A percentile compares a stretch with the other conserved stretches of the same genome.
These are phyloP conservation scores for Adansonia digitata DNA, from an alignment of 345 rosid species.

Conservation along the genomic window DNA sequence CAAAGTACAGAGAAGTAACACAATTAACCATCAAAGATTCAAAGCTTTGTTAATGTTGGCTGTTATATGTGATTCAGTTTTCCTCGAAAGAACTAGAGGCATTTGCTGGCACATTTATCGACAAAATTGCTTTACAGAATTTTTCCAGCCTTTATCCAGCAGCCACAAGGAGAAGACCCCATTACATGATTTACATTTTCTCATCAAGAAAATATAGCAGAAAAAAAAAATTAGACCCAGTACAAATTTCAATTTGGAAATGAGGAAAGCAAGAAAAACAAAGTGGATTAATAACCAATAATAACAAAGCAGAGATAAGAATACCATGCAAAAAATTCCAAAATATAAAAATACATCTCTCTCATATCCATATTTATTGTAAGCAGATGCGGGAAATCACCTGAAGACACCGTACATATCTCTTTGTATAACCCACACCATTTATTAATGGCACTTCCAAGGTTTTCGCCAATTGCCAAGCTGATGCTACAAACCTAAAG, in stretches of 20 bases:
- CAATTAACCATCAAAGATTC: neutral
- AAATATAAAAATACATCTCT: neutral
- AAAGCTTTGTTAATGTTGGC: neutral
- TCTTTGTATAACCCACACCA: conserved; percentile 95
- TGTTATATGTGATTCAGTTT: neutral
- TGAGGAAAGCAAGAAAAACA: neutral
- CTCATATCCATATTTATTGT: neutral
- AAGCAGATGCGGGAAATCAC: conserved; percentile 29
- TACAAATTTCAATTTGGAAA: neutral
- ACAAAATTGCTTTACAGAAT: neutral
- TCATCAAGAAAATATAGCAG: neutral
- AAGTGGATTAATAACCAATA: neutral
- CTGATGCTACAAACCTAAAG: conserved; percentile 88
- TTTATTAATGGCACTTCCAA: conserved; percentile 94
- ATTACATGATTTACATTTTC: neutral
- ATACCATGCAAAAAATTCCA: neutral
- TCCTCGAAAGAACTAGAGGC: neutral
- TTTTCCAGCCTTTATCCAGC: neutral
- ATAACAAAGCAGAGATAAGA: neutral
- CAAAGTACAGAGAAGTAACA: neutral
- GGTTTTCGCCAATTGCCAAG: conserved; percentile 95
- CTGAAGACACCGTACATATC: conserved; percentile 98
- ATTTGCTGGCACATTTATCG: neutral
- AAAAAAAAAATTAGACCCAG: neutral
- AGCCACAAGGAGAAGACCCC: neutral